Evolutionary conservation across 164 flowering plant genomes (phyloP).

Genomic region (Liquidambar formosana): DNA sequence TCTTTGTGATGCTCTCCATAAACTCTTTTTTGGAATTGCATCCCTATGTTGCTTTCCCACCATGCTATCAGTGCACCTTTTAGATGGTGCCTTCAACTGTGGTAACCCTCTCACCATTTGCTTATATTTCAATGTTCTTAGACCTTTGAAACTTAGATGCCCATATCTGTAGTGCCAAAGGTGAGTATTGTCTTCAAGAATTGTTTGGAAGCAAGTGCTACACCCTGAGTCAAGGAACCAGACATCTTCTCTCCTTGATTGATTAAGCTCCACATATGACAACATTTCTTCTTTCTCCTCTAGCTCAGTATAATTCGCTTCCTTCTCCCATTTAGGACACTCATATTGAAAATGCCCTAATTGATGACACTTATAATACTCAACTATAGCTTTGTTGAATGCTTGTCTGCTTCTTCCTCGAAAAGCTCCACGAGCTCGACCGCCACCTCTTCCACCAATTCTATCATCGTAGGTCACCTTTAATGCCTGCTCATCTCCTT

Average conservation of each 20-base stretch:
- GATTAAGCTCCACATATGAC: background rate
- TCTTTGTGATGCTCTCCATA: no score
- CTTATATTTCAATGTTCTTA: background rate
- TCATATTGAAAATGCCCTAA: constrained; percentile 2
- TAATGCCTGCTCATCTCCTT: no score
- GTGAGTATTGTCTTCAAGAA: background rate
- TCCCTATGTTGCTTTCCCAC: no score
- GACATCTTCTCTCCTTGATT: background rate
- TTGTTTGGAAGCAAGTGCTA: background rate
- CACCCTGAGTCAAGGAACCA: constrained; percentile 18
- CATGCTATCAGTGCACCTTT: constrained; percentile 9
- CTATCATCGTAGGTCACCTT: no score
- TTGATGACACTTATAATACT: no score
- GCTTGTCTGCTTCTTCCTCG: constrained; percentile 1
- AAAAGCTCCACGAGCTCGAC: constrained; percentile 9
- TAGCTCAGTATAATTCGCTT: background rate
- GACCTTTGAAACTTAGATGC: constrained; percentile 5
- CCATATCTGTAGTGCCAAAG: no score
- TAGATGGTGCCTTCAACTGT: background rate
- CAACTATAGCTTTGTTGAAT: constrained; percentile 1
- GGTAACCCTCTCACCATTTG: constrained; percentile 19
- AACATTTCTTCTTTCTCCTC: no score
- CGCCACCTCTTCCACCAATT: background rate
- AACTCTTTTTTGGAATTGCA: constrained; percentile 9
- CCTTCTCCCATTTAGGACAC: no score